Conservation (phyloP, 2,329 filamentous ascomycete species). For the Exophiala lecanii-corni region DNA sequence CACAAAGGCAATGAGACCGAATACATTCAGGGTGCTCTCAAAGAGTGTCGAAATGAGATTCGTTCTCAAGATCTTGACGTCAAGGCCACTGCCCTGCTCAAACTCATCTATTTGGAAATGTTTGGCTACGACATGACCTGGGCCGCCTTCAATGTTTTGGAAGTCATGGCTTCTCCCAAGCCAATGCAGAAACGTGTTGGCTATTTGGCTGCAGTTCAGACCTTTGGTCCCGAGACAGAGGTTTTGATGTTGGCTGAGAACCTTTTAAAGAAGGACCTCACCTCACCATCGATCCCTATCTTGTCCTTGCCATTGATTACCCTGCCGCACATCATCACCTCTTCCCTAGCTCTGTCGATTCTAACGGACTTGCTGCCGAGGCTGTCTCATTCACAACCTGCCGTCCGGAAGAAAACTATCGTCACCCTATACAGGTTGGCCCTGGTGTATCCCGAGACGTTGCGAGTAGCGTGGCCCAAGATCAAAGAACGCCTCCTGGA, state of each 20-base stretch:
- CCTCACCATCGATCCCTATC: constrained; percentile 65
- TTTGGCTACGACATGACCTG: constrained; percentile 99
- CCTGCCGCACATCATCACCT: constrained; percentile 90
- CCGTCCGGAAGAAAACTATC: constrained; percentile 90
- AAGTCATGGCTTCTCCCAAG: constrained; percentile 96
- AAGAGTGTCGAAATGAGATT: constrained; percentile 93
- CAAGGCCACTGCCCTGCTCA: constrained; percentile 92
- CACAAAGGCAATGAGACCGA: constrained; percentile 94
- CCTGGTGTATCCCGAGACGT: constrained; percentile 90
- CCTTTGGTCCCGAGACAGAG: constrained; percentile 90
- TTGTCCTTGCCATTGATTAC: constrained; percentile 83
- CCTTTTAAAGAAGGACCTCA: constrained; percentile 77
- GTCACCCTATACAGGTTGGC: constrained; percentile 91
- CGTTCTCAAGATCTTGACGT: constrained; percentile 92
- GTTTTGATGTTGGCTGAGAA: constrained; percentile 98
- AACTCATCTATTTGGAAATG: constrained; percentile 98
- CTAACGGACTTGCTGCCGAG: constrained; percentile 82
- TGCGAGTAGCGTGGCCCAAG: constrained; percentile 91
- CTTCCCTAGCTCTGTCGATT: constrained; percentile 84
- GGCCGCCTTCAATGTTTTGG: constrained; percentile 96
- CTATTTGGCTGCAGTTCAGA: constrained; percentile 92
- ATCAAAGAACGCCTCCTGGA: constrained; percentile 94
- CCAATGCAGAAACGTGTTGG: constrained; percentile 93
- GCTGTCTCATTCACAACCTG: constrained; percentile 76
- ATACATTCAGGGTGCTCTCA: constrained; percentile 88